Conservation (phyloP, 208 protist genomes). For the Acanthamoeba culbertsoni region DNA sequence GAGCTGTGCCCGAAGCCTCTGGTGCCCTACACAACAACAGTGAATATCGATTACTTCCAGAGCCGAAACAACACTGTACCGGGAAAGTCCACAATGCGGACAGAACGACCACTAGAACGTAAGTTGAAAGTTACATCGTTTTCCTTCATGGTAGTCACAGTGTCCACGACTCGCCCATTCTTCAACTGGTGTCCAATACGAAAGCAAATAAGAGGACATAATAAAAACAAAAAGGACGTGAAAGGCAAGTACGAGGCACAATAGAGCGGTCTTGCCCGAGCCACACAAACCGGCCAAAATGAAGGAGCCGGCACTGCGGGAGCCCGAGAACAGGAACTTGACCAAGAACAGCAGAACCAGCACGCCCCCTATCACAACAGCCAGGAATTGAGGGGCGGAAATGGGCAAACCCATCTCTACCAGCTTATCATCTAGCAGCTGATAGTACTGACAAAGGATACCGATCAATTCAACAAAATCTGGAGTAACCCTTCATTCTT, state of each 20-base stretch:
- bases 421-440: not conserved
- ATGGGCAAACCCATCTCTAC: not conserved
- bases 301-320: not conserved
- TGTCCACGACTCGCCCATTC: not conserved
- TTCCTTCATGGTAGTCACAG: slow-evolving; percentile 29
- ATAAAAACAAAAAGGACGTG: not conserved
- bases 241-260: not conserved
- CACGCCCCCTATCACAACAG: not conserved
- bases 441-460: not conserved
- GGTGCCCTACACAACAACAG: not conserved
- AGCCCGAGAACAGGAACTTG: not conserved
- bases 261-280: slow-evolving; percentile 33
- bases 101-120: not conserved
- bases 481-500: not conserved
- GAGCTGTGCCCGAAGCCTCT: slow-evolving; percentile 34
- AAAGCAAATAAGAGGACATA: not conserved
- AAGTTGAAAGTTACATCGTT: slow-evolving; percentile 28
- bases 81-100: slow-evolving; percentile 32
- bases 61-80: not conserved
- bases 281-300: slow-evolving; percentile 19
- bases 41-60: not conserved
- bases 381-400: not conserved
- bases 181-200: not conserved
- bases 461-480: not conserved
- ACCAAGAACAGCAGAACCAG: slow-evolving; percentile 15